phyloP scores from a whole-genome alignment of 2,329 filamentous ascomycete species.

The Talaromyces pinophilus region DNA sequence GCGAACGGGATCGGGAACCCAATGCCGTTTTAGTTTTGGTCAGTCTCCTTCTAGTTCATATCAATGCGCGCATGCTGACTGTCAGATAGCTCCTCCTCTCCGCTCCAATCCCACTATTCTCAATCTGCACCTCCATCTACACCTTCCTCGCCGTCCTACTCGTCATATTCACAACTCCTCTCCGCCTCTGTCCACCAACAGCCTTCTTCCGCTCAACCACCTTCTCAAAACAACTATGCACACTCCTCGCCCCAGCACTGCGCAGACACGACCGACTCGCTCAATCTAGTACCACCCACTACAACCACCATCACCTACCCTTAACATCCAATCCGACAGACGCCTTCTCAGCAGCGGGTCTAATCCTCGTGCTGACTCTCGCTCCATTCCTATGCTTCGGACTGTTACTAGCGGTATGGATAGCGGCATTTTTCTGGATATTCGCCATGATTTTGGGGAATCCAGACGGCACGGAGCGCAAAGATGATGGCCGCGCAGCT shows the following conservation, averaged over 20 bases:
- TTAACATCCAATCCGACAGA: slow-evolving; percentile 46
- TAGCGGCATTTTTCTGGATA: slow-evolving; percentile 63
- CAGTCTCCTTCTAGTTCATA: slow-evolving; percentile 22
- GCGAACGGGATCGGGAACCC: slow-evolving; percentile 4
- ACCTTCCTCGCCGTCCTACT: slow-evolving; percentile 55
- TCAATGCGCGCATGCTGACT: neutral
- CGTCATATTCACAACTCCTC: slow-evolving; percentile 54
- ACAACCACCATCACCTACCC: slow-evolving; percentile 29
- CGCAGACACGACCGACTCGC: slow-evolving; percentile 47
- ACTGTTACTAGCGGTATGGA: slow-evolving; percentile 60
- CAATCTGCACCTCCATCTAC: slow-evolving; percentile 56
- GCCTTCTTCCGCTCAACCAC: slow-evolving; percentile 47
- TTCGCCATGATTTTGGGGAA: slow-evolving; percentile 63
- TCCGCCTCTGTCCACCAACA: slow-evolving; percentile 54
- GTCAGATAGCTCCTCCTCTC: slow-evolving; percentile 55
- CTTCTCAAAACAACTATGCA: slow-evolving; percentile 53
- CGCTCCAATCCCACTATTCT: slow-evolving; percentile 56
- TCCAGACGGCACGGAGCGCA: slow-evolving; percentile 60
- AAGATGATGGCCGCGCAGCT: slow-evolving; percentile 62
- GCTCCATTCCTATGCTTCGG: slow-evolving; percentile 60
- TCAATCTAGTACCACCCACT: slow-evolving; percentile 25
- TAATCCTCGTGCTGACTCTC: slow-evolving; percentile 56
- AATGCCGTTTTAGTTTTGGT: slow-evolving; percentile 24
- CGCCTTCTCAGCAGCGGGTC: slow-evolving; percentile 39
- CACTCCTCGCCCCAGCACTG: slow-evolving; percentile 56